phyloP scores from a whole-genome alignment of 176 grass and related monocot genomes.

The Leersia perrieri region DNA sequence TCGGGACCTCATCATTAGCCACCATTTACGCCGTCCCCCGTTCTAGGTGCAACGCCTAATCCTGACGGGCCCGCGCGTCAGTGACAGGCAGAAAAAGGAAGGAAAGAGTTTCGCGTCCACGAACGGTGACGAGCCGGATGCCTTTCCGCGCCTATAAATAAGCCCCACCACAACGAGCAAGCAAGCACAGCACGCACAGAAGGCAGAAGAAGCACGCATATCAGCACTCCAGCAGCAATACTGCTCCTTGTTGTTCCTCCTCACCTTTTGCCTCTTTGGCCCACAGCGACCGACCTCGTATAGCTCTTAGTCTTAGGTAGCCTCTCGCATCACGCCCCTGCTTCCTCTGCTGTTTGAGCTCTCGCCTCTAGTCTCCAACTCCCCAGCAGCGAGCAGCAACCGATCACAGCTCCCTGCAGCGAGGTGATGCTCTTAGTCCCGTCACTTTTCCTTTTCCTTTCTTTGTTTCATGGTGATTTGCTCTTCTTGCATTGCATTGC shows the following conservation, averaged over 20 bases:
- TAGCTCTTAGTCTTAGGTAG: neutral
- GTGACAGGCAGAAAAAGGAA: slow-evolving; percentile 9
- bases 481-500: neutral
- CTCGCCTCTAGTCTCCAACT: neutral
- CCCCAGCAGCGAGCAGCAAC: neutral
- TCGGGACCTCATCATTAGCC: slow-evolving; percentile 64
- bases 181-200: neutral
- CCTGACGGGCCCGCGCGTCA: slow-evolving; percentile 8
- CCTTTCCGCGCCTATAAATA: slow-evolving; percentile 61
- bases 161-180: slow-evolving; percentile 38
- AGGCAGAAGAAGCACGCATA: neutral
- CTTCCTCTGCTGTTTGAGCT: neutral
- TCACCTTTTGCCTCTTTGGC: neutral
- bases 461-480: neutral
- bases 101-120: neutral
- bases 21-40: slow-evolving; percentile 62
- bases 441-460: neutral
- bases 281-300: slow-evolving; percentile 5
- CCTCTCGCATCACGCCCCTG: neutral
- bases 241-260: neutral
- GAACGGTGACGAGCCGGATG: neutral
- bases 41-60: slow-evolving; percentile 4
- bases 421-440: slow-evolving; percentile 37
- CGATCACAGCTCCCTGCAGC: neutral
- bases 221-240: neutral